Percentiles rank a stretch among this genome's conserved stretches.
phyloP scores from a whole-genome alignment of 2,329 filamentous ascomycete genomes.

The Lachnellula suecica region DNA sequence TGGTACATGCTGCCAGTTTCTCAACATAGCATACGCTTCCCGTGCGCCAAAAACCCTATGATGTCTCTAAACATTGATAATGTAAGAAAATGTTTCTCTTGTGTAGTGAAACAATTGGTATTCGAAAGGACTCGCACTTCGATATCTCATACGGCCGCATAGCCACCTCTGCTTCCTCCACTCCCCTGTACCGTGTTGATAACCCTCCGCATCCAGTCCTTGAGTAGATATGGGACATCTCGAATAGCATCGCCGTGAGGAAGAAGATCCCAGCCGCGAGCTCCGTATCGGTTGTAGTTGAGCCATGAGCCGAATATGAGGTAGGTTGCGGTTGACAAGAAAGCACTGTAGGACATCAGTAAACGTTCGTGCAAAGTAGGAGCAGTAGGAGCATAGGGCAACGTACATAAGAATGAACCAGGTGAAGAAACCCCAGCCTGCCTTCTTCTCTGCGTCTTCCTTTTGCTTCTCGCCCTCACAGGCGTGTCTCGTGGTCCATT shows the following conservation, averaged over 20 bases:
- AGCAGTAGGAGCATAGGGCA: not conserved
- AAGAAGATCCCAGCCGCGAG: slow-evolving; percentile 89
- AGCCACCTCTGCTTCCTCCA: slow-evolving; percentile 83
- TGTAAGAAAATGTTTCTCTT: not conserved
- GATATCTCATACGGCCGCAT: slow-evolving; percentile 72
- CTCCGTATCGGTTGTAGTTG: slow-evolving; percentile 96
- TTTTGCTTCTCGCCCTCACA: slow-evolving; percentile 62
- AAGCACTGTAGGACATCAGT: slow-evolving; percentile 56
- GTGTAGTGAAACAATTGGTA: not conserved
- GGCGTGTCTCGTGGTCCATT: slow-evolving; percentile 86
- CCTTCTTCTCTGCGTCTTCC: slow-evolving; percentile 40
- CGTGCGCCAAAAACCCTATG: not conserved
- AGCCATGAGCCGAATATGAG: slow-evolving; percentile 98
- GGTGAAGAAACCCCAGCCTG: slow-evolving; percentile 92
- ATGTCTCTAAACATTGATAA: not conserved
- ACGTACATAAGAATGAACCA: slow-evolving; percentile 93
- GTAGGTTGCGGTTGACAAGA: slow-evolving; percentile 83
- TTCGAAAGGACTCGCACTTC: not conserved
- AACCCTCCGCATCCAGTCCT: slow-evolving; percentile 81
- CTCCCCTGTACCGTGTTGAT: slow-evolving; percentile 82
- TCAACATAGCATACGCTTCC: not conserved
- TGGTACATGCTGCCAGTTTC: slow-evolving; percentile 4
- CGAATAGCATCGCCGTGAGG: slow-evolving; percentile 91
- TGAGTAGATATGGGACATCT: slow-evolving; percentile 87
- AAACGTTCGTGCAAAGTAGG: slow-evolving; percentile 10